phyloP scores from a whole-genome alignment of 2,329 filamentous ascomycete genomes.

The Pyrenophora seminiperda region DNA sequence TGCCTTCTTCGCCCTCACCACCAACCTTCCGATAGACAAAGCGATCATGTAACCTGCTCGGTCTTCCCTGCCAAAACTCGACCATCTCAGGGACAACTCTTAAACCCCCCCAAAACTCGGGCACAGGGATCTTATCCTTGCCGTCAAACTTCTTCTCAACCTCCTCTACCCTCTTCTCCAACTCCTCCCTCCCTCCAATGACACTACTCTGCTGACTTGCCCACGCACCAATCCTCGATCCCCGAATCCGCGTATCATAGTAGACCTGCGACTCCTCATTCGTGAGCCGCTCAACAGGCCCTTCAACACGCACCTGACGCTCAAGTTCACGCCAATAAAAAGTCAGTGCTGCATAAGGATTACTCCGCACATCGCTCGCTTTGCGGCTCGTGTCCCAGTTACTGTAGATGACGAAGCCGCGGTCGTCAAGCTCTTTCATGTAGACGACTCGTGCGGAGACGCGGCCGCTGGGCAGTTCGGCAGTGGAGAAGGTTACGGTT shows the following conservation, averaged over 20 bases:
- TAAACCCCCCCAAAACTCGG: constrained; percentile 92
- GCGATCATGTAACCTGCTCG: constrained; percentile 89
- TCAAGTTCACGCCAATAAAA: constrained; percentile 91
- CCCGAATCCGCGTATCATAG: constrained; percentile 71
- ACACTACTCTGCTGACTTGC: constrained; percentile 86
- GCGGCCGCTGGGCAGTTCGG: constrained; percentile 78
- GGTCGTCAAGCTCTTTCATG: constrained; percentile 86
- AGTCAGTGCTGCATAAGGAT: constrained; percentile 79
- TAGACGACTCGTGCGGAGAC: constrained; percentile 89
- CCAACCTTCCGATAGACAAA: constrained; percentile 77
- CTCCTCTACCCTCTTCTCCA: constrained; percentile 79
- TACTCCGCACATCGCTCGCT: constrained; percentile 70
- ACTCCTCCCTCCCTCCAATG: constrained; percentile 68
- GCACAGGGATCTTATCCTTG: constrained; percentile 80
- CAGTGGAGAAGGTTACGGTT: constrained; percentile 85
- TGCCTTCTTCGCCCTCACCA: constrained; percentile 24
- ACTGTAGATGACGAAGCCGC: constrained; percentile 88
- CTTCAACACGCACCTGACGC: constrained; percentile 90
- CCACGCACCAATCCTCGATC: constrained; percentile 88
- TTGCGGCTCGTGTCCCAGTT: constrained; percentile 83
- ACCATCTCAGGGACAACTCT: constrained; percentile 82
- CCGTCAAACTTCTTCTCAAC: constrained; percentile 76
- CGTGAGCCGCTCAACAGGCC: constrained; percentile 68
- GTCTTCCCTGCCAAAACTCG: constrained; percentile 95
- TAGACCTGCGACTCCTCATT: constrained; percentile 73